Evolutionary conservation across 768 basidiomycete genomes (phyloP), one percentile per base, ranked within the genome.

Genomic region (Rhodotorula graminis): DNA sequence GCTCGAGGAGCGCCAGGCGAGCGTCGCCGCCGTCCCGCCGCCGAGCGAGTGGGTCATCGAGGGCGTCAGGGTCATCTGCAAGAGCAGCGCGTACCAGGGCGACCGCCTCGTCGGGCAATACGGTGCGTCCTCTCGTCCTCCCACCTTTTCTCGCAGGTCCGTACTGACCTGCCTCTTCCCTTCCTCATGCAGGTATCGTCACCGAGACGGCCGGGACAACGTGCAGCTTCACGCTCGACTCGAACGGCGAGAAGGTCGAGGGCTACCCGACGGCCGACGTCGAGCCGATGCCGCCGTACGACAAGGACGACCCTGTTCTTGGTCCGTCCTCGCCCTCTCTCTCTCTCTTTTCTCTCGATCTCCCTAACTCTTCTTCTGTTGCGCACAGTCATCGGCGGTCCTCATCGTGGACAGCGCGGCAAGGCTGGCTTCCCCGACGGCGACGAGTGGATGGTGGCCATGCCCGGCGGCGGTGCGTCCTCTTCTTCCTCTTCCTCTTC

Each of bases 371-470:
- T 44, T 47, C 29, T 2, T 16, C 33, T 3, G n/a, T n/a, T n/a
- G n/a, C n/a, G 23, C 7, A 21, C 56, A 71, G 73, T 75, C 33
- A 64, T 75, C 42, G 64, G 31, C 16, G 74, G 74, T n/a, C 60
- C 65, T 0, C 40, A 65, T 50, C 66, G 74, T 46, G 74, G 74
- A 11, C 44, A 63, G 42, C 66, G 61, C 8, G 67, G 52, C 47
- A 64, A 11, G 21, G 60, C 67, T 3, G 37, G 27, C 12, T 69
- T 59, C 23, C 64, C 47, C 21, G 70, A 75, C 46, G 70, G 67
- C 8, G 67, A 68, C 44, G 59, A 75, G 4, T 75, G 67, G 64
- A 63, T 71, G 74, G 66, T 74, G 7, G 60, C 65, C n/a, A 53
- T 55, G 4, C 46, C 61, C 2, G 49, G 23, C 47, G 49, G 42